A percentile compares a stretch with the other conserved stretches of the same genome.
These are phyloP conservation scores for Yarrowia keelungensis DNA, from an alignment of 805 yeast species.

Conservation along the genomic window DNA sequence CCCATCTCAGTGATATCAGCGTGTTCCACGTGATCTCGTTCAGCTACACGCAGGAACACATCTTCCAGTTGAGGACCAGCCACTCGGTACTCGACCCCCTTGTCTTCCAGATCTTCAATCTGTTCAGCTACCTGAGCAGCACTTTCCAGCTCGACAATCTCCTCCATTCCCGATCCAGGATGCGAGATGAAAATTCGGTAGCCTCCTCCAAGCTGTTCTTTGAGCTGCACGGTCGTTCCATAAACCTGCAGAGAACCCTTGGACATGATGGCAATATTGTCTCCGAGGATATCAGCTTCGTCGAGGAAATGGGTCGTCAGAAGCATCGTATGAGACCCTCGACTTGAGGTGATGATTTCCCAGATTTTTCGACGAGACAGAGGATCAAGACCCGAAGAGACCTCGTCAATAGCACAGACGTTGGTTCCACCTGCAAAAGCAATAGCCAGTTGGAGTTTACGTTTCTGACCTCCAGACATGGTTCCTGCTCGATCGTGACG, in stretches of 20 bases:
- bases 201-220: slow-evolving; percentile 50
- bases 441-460: slow-evolving; percentile 51
- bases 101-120: slow-evolving; percentile 44
- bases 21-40: slow-evolving; percentile 44
- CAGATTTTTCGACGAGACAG: slow-evolving; percentile 50
- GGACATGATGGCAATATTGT: slow-evolving; percentile 49
- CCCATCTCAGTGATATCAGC: slow-evolving; percentile 33
- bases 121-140: slow-evolving; percentile 45
- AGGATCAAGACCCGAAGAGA: slow-evolving; percentile 52
- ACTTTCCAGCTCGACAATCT: slow-evolving; percentile 42
- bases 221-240: slow-evolving; percentile 49
- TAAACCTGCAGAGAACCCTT: slow-evolving; percentile 48
- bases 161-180: slow-evolving; percentile 47
- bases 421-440: slow-evolving; percentile 51
- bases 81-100: slow-evolving; percentile 45
- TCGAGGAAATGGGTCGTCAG: slow-evolving; percentile 51
- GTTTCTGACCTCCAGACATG: slow-evolving; percentile 51
- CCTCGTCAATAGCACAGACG: slow-evolving; percentile 51
- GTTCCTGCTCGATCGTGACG: slow-evolving; percentile 43
- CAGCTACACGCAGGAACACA: slow-evolving; percentile 49
- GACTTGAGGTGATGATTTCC: slow-evolving; percentile 49
- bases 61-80: slow-evolving; percentile 51
- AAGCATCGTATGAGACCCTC: slow-evolving; percentile 47
- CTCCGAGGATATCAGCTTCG: slow-evolving; percentile 51
- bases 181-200: slow-evolving; percentile 46